These are phyloP conservation scores for Flueggea neowawraea DNA, from an alignment of 441 rosid species.

Conservation along the genomic window DNA sequence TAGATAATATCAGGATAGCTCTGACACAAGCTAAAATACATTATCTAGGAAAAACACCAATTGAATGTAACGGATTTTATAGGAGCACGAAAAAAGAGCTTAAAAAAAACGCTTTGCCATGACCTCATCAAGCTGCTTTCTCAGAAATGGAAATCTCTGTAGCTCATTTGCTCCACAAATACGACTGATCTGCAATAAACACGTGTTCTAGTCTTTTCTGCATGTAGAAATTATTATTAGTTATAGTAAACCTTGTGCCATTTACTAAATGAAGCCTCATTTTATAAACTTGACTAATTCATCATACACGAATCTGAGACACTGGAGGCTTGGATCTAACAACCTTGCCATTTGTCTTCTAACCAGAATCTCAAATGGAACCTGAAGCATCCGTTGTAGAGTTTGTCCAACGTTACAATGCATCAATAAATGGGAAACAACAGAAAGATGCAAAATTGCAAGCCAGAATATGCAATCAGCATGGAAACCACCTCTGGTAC, in stretches of 20 bases:
- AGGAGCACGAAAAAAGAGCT: neutral
- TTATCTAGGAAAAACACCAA: too few species aligned
- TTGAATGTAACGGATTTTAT: neutral
- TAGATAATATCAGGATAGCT: too few species aligned
- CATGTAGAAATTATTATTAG: neutral
- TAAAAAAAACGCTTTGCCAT: slow-evolving; percentile 28
- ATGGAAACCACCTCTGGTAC: slow-evolving; percentile 41
- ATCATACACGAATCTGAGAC: slow-evolving; percentile 46
- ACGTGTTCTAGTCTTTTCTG: neutral
- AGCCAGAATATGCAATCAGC: neutral
- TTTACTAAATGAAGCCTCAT: neutral
- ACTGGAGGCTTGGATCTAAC: slow-evolving; percentile 56
- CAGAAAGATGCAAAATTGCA: neutral
- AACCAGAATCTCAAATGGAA: slow-evolving; percentile 50
- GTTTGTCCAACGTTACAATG: neutral
- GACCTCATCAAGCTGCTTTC: slow-evolving; percentile 40
- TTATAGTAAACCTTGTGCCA: neutral
- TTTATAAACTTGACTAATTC: slow-evolving; percentile 44
- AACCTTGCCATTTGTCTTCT: slow-evolving; percentile 46
- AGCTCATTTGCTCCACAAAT: slow-evolving; percentile 33
- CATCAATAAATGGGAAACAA: neutral
- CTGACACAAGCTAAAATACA: too few species aligned
- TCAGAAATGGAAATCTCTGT: slow-evolving; percentile 45
- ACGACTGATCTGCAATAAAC: slow-evolving; percentile 37
- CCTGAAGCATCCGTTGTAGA: slow-evolving; percentile 28